Base-by-base conservation (phyloP, 306 rosid genomes). In the Lupinus albus region DNA sequence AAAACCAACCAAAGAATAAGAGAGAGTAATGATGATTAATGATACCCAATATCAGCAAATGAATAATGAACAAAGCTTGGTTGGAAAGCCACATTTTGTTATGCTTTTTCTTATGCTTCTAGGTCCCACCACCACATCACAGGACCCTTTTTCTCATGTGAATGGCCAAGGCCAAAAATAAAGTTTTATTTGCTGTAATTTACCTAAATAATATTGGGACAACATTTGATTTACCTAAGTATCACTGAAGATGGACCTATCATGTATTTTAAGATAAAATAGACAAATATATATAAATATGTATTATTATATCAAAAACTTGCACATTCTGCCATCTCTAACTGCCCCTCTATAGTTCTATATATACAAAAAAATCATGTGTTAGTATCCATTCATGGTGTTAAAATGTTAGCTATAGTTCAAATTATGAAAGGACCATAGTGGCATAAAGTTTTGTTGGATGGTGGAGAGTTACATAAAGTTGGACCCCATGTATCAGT, bases 71-170 rank as follows among this genome's bases (percentile, higher is more conserved):
- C 74, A 74, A 70, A 78, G 73, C 75, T 67, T 80, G 83, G 83
- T 67, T 80, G 83, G 58, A 78, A 84, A 80, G 83, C 77, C 85
- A 80, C 80, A 83, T 75, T 66, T 25, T 78, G 72, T 76, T 16
- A 33, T 61, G 74, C 86, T 74, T 79, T 82, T 71, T 66, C 56
- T 69, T 74, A 64, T 75, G 53, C 77, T 51, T 6, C 60, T 50
- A 32, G 71, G 81, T 38, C 81, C 86, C 70, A 25, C 30, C 30
- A 25, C 30, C 30, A 25, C 30, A 25, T 25, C 4, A 25, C 41
- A 44, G 41, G 15, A 33, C 46, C 49, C 39, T 56, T 71, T 66
- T 75, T 50, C 33, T 46, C 74, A 70, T 70, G 80, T 75, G 80
- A 75, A 75, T 21, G n/a, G n/a, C 70, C 64, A 5, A 50, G 46